Percentiles rank a stretch among this genome's conserved stretches.
phyloP scores from a whole-genome alignment of 2,329 filamentous ascomycete genomes.

The Fusarium anthophilum region DNA sequence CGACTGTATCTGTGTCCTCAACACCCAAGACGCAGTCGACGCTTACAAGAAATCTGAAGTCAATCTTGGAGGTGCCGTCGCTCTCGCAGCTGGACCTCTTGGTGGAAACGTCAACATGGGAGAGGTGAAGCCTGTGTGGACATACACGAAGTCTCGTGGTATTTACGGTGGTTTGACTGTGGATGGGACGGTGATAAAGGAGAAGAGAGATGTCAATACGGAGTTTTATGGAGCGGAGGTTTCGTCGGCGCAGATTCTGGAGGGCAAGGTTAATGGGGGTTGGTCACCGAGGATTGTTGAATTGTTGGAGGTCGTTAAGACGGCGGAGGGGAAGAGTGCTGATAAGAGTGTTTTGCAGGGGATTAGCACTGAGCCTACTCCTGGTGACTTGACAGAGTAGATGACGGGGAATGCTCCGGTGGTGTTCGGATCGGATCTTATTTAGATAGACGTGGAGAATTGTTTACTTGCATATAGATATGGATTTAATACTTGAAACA shows the following conservation, averaged over 20 bases:
- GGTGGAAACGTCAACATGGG: neutral
- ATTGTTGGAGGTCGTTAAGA: neutral
- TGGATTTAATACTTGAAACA: rapidly evolving
- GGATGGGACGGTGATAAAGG: neutral
- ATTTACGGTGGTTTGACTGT: conserved; percentile 13
- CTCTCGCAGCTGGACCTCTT: neutral
- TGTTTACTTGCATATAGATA: neutral
- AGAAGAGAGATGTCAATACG: neutral
- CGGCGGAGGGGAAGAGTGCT: neutral
- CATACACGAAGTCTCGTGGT: neutral
- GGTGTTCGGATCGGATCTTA: rapidly evolving
- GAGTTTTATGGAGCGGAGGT: neutral
- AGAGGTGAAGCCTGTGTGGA: conserved; percentile 7
- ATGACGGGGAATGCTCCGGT: neutral
- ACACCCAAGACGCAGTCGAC: conserved; percentile 1
- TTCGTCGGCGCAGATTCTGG: neutral
- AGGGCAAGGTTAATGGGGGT: neutral
- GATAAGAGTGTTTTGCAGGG: neutral
- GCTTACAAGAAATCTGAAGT: neutral
- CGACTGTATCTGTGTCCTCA: conserved; percentile 7
- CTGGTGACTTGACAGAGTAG: neutral
- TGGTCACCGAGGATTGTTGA: neutral
- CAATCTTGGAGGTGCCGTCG: conserved; percentile 1
- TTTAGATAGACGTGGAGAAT: rapidly evolving
- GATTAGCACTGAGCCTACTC: neutral